phyloP scores from a whole-genome alignment of 1,139 yeast genomes.

The Chernovozyma sophiae-reginae region DNA sequence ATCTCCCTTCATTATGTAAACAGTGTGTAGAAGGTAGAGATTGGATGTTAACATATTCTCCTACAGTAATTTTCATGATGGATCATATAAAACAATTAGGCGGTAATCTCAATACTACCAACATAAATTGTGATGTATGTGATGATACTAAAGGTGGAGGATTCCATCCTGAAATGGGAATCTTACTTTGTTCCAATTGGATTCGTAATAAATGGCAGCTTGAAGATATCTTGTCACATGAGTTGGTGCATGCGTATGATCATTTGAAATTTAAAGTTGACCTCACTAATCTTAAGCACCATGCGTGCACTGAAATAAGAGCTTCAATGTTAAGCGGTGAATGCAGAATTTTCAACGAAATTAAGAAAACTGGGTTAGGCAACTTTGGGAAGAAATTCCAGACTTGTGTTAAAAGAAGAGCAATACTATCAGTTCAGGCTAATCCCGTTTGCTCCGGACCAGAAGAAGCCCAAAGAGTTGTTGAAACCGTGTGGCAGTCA shows the following conservation, averaged over 20 bases:
- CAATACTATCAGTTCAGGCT: slow-evolving; percentile 74
- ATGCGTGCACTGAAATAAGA: slow-evolving; percentile 94
- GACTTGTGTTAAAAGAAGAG: slow-evolving; percentile 84
- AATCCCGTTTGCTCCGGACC: slow-evolving; percentile 76
- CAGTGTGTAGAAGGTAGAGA: slow-evolving; percentile 69
- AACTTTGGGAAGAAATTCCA: slow-evolving; percentile 82
- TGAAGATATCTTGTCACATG: slow-evolving; percentile 91
- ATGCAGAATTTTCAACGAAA: slow-evolving; percentile 85
- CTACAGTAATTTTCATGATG: slow-evolving; percentile 83
- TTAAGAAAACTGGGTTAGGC: slow-evolving; percentile 59
- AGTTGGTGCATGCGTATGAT: slow-evolving; percentile 90
- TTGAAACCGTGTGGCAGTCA: slow-evolving; percentile 84
- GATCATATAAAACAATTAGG: slow-evolving; percentile 76
- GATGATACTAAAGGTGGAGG: slow-evolving; percentile 91
- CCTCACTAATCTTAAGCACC: slow-evolving; percentile 80
- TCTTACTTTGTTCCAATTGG: slow-evolving; percentile 82
- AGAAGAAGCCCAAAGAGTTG: slow-evolving; percentile 75
- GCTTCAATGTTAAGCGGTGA: slow-evolving; percentile 95
- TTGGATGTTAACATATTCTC: slow-evolving; percentile 78
- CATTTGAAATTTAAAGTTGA: slow-evolving; percentile 82
- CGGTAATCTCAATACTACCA: slow-evolving; percentile 39
- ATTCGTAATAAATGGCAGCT: slow-evolving; percentile 74
- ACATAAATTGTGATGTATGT: slow-evolving; percentile 79
- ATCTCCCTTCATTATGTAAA: slow-evolving; percentile 51
- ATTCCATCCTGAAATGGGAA: slow-evolving; percentile 85